Evolutionary conservation across 345 rosid species (phyloP), one percentile per base, ranked within the genome.

Genomic region (Bruguiera gymnorhiza): DNA sequence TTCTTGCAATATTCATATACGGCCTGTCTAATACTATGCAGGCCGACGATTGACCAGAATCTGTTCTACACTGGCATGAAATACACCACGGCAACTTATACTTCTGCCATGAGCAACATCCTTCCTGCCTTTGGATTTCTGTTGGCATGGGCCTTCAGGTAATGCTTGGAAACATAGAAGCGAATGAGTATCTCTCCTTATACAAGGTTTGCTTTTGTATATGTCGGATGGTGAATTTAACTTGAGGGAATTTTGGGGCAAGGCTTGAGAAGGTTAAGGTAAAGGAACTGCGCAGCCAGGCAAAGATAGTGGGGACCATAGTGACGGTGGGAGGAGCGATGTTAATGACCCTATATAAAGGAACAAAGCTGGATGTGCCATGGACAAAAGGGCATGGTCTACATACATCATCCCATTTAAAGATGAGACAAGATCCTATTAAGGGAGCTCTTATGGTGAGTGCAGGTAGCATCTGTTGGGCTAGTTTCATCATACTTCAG

Each of bases 251-350:
- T 18, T 37, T 5, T 53, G 51, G 55, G 37, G 70, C 31, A 61
- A 91, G 97, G 84, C 81, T 95, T 20, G 99, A 95, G 88, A 87
- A 77, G 69, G 84, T 95, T 11, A 81, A 83, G 21, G 26, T 87
- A 27, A 76, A 66, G 77, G 85, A 80, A 62, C 9, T 86, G 56
- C 92, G 75, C 26, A 88, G 97, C 87, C 87, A 80, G 72, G 99
- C 92, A 66, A 95, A 91, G 86, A 76, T 89, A 60, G 13, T 86
- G n/a, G 97, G 99, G 50, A 95, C 99, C 6, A 5, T 87, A 27
- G 89, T 95, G 58, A 87, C 97, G 30, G 86, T 92, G 48, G 93
- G 93, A 27, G 99, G 97, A 75, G 99, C 99, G 27, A 89, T 88
- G 93, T 20, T 95, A 20, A 91, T 95, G 97, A 87, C 96, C 43